phyloP scores from a whole-genome alignment of 2,329 filamentous ascomycete genomes.

The Colletotrichum lupini region DNA sequence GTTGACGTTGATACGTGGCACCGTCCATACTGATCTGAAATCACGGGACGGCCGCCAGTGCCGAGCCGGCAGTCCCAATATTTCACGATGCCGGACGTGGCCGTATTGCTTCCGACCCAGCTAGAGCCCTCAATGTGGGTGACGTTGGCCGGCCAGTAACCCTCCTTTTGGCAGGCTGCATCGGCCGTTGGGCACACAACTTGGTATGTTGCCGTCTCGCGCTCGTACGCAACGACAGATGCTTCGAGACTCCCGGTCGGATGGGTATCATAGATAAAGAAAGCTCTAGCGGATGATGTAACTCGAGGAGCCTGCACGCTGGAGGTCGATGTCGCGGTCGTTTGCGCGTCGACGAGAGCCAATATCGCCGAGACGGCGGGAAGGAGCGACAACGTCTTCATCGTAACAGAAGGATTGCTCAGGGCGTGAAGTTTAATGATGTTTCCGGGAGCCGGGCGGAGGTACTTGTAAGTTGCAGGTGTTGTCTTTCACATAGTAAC shows the following conservation, averaged over 20 bases:
- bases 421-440: neutral
- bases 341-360: neutral
- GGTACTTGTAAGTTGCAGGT: neutral
- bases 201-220: neutral
- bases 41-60: neutral
- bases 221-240: constrained; percentile 19
- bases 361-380: neutral
- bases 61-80: constrained; percentile 18
- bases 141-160: constrained; percentile 24
- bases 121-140: constrained; percentile 10
- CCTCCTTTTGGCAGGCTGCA: constrained; percentile 11
- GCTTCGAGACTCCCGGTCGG: constrained; percentile 24
- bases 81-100: constrained; percentile 18
- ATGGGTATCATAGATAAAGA: constrained; percentile 26
- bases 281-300: constrained; percentile 12
- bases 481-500: neutral
- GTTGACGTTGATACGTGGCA: constrained; percentile 21
- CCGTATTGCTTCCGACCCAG: constrained; percentile 27
- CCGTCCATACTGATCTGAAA: constrained; percentile 11
- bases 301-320: neutral
- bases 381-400: neutral
- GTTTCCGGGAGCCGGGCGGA: neutral
- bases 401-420: neutral
- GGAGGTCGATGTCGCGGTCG: neutral
- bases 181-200: constrained; percentile 18